Base-by-base conservation (phyloP, 2,329 filamentous ascomycete species). In the Fusarium lateritium region DNA sequence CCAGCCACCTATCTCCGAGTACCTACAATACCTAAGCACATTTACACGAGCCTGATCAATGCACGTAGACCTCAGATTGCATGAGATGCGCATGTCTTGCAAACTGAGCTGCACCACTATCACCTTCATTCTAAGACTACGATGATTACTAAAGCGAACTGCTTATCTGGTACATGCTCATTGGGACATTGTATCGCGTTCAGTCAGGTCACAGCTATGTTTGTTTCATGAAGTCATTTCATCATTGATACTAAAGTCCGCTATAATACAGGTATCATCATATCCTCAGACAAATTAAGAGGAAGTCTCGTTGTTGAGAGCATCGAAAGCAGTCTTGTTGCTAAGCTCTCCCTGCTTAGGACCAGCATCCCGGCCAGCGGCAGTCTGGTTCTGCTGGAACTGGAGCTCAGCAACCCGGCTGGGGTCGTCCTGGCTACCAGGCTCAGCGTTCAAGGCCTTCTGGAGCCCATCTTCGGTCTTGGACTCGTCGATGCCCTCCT, bases 391-490 rank as follows among this genome's bases (percentile, higher is more conserved):
- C 45, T 70, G 57, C 59, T 76, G 65, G 34, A 87, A 79, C 67
- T 81, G 80, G 40, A 77, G 67, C 75, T 85, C 84, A 6, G 84
- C 84, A 39, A 79, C 59, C 10, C 81, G 72, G 51, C 80, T 79
- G 6, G 85, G 85, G 68, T 87, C 85, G 59, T 84, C 75, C 70
- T 81, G 77, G 7, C 79, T 81, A 3, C 85, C 85, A 62, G 82
- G 81, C 69, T 85, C 81, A 6, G 79, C 70, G 54, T 77, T 74
- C 63, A 84, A 76, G 4, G 80, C 78, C 63, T 79, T 81, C 73
- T 79, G 74, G 38, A 79, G 58, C 6, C 77, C 81, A 59, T 83
- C 79, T 53, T 78, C 62, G 6, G 75, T 74, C 50, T 76, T 74
- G 10, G 73, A 69, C 7, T 76, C 56, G 49, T 78, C 78, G 31